Evolutionary conservation across 345 rosid genomes (phyloP).

Genomic region (Mercurialis annua): DNA sequence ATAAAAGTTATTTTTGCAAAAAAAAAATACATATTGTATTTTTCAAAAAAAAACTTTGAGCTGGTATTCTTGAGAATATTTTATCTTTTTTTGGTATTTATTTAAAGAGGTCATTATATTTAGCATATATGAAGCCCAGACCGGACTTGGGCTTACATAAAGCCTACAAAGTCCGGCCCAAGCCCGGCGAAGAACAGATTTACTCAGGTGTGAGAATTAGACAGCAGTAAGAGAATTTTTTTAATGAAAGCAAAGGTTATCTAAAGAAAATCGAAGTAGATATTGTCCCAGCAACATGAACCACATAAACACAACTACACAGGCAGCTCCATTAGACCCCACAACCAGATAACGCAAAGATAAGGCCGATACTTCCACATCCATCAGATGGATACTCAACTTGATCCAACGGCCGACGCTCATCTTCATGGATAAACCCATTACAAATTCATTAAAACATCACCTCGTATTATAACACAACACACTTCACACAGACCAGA

Average conservation of each 20-base stretch:
- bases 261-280: not conserved
- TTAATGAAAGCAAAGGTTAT: constrained; percentile 2
- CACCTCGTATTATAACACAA: constrained; percentile 14
- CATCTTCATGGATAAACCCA: constrained; percentile 30
- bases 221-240: too few species aligned
- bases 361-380: constrained; percentile 34
- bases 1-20: too few species aligned
- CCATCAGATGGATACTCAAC: constrained; percentile 75
- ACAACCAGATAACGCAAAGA: constrained; percentile 55
- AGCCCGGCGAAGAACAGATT: too few species aligned
- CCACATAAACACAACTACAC: constrained; percentile 16
- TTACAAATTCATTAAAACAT: constrained; percentile 14
- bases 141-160: too few species aligned
- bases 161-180: too few species aligned
- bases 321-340: constrained; percentile 27
- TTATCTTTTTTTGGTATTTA: too few species aligned
- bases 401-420: constrained; percentile 43
- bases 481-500: not conserved
- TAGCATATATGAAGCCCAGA: too few species aligned
- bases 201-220: too few species aligned
- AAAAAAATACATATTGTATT: too few species aligned
- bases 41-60: too few species aligned
- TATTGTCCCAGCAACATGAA: constrained; percentile 15
- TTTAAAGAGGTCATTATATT: too few species aligned
- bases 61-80: too few species aligned